phyloP scores from a whole-genome alignment of 257 asterid species.

The Salvia hispanica region DNA sequence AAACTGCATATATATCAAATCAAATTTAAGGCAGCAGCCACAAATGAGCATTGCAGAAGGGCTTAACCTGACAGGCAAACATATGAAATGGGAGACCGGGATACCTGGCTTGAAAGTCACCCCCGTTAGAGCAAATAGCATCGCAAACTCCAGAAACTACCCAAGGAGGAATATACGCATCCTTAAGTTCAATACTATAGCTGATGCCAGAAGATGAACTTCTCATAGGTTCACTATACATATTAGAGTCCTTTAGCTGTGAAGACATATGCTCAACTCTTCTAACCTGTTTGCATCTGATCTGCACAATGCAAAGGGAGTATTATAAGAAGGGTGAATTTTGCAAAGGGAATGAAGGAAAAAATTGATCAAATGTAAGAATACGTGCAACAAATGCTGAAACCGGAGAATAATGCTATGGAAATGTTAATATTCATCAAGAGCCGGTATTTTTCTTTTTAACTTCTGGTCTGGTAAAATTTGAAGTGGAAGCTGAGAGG shows the following conservation, averaged over 20 bases:
- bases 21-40: conserved; percentile 10
- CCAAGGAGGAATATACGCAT: conserved; percentile 88
- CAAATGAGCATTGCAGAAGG: too few relatives aligned
- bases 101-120: conserved; percentile 82
- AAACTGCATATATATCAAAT: conserved; percentile 56
- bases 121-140: conserved; percentile 64
- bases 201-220: conserved; percentile 65
- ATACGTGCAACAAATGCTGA: conserved; percentile 7
- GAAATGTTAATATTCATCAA: conserved; percentile 1
- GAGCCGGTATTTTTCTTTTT: neutral
- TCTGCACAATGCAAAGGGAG: conserved; percentile 50
- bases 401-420: neutral
- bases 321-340: conserved; percentile 12
- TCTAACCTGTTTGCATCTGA: conserved; percentile 84
- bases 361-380: neutral
- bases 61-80: too few relatives aligned
- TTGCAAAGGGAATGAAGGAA: conserved; percentile 3
- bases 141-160: conserved; percentile 64
- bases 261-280: conserved; percentile 54
- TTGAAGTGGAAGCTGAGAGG: conserved; percentile 4
- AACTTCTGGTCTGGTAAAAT: conserved; percentile 14
- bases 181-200: conserved; percentile 76
- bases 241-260: conserved; percentile 44
- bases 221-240: conserved; percentile 38
- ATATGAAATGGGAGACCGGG: conserved; percentile 19